Percentiles rank a stretch among this genome's conserved stretches.
Evolutionary conservation across 148 eudicot genomes (phyloP).

Genomic region (Arctostaphylos glauca): DNA sequence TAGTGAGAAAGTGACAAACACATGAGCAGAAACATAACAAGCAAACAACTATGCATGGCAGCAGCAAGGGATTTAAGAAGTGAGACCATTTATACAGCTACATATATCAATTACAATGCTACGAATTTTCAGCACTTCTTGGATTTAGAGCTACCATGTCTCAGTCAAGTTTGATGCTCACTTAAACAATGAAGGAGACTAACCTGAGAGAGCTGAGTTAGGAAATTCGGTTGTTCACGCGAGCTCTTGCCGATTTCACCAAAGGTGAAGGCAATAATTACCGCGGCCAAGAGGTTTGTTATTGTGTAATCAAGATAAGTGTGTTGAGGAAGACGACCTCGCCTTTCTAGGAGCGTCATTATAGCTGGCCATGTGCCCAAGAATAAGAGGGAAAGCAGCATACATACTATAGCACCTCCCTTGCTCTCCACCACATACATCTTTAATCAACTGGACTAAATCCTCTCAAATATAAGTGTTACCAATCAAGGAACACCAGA

Average conservation of each 20-base stretch:
- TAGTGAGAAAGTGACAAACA: neutral
- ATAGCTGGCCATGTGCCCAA: constrained; percentile 80
- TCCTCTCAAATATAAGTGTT: constrained; percentile 10
- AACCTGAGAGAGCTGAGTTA: constrained; percentile 77
- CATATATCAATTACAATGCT: neutral
- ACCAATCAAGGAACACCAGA: neutral
- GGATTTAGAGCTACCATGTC: neutral
- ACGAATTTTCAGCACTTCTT: neutral
- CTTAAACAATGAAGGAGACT: constrained; percentile 12
- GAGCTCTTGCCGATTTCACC: constrained; percentile 68
- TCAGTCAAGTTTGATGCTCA: neutral
- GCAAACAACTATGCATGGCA: neutral
- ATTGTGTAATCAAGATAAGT: constrained; percentile 79
- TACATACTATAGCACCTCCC: constrained; percentile 76
- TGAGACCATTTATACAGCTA: neutral
- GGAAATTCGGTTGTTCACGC: constrained; percentile 54
- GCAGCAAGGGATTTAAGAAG: neutral
- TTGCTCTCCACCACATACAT: constrained; percentile 76
- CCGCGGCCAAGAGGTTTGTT: constrained; percentile 75
- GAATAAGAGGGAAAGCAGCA: constrained; percentile 60
- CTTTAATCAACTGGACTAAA: constrained; percentile 24
- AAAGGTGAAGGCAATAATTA: constrained; percentile 75
- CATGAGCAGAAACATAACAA: neutral
- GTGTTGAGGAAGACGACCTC: constrained; percentile 88
- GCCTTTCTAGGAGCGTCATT: constrained; percentile 54